Conservation (phyloP, 441 rosid species). For the Populus tomentosa region DNA sequence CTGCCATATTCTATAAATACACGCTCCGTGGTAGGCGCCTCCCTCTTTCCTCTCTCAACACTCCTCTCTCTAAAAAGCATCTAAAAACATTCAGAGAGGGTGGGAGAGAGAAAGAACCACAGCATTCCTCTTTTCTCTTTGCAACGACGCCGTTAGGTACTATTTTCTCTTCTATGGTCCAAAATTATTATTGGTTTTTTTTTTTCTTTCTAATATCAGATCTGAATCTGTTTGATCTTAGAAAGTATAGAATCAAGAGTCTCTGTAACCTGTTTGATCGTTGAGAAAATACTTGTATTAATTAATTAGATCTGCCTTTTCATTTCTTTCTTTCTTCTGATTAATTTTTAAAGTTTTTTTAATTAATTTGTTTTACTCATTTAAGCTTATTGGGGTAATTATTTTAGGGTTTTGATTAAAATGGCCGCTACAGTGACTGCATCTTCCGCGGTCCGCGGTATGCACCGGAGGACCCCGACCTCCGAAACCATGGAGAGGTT, state of each 20-base stretch:
- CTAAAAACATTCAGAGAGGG: neutral
- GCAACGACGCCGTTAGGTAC: constrained; percentile 22
- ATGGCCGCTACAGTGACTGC: constrained; percentile 78
- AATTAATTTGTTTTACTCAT: neutral
- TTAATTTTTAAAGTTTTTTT: neutral
- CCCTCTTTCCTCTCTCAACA: neutral
- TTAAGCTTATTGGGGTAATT: neutral
- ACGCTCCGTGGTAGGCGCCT: neutral
- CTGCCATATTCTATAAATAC: neutral
- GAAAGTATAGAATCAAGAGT: constrained; percentile 6
- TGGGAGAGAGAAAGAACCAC: neutral
- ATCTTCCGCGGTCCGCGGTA: constrained; percentile 53
- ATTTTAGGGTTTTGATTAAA: neutral
- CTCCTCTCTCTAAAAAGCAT: neutral
- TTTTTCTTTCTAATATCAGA: neutral
- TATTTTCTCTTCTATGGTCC: constrained; percentile 13
- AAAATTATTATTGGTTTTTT: neutral
- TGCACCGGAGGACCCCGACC: constrained; percentile 88
- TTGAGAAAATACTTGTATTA: neutral
- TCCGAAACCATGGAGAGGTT: constrained; percentile 92
- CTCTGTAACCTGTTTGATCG: constrained; percentile 8
- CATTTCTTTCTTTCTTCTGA: neutral
- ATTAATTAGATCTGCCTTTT: neutral
- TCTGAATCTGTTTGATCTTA: constrained; percentile 5
- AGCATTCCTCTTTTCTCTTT: too few relatives aligned